These are phyloP conservation scores for Wickerhamiella galacta DNA, from an alignment of 805 yeast genomes.

Conservation along the genomic window DNA sequence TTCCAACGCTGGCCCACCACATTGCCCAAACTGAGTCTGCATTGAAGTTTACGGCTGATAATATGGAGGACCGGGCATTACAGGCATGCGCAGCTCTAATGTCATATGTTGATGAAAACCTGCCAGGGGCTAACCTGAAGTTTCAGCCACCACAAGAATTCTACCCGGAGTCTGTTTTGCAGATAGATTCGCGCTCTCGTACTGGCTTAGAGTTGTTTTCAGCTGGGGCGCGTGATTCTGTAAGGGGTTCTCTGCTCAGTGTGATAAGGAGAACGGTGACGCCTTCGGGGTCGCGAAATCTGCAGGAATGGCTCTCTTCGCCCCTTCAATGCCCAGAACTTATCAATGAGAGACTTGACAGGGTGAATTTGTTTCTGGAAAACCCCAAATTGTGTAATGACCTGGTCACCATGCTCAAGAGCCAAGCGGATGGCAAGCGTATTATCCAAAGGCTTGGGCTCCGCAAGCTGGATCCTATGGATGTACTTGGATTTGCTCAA, in stretches of 20 bases:
- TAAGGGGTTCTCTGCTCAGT: conserved; percentile 55
- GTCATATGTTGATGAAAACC: conserved; percentile 52
- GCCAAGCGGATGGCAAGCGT: conserved; percentile 30
- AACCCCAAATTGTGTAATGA: conserved; percentile 35
- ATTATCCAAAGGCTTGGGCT: conserved; percentile 22
- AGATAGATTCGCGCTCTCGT: conserved; percentile 44
- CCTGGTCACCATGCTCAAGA: conserved; percentile 41
- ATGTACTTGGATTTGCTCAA: conserved; percentile 28
- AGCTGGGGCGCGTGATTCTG: conserved; percentile 28
- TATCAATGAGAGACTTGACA: conserved; percentile 38
- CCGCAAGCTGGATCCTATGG: conserved; percentile 29
- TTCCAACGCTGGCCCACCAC: conserved; percentile 24
- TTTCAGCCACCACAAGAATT: conserved; percentile 53
- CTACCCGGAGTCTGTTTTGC: conserved; percentile 37
- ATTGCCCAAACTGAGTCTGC: conserved; percentile 23
- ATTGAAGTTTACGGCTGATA: conserved; percentile 10
- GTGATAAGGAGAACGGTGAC: conserved; percentile 62
- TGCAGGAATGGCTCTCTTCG: conserved; percentile 66
- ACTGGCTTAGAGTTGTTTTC: conserved; percentile 41
- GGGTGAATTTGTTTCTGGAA: conserved; percentile 29
- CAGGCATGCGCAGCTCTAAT: conserved; percentile 47
- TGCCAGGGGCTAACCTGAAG: conserved; percentile 49
- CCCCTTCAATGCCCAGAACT: conserved; percentile 50
- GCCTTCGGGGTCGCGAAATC: conserved; percentile 61
- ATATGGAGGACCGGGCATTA: conserved; percentile 24